These are phyloP conservation scores for Clonostachys rosea DNA, from an alignment of 2,329 filamentous ascomycete genomes.

Conservation along the genomic window DNA sequence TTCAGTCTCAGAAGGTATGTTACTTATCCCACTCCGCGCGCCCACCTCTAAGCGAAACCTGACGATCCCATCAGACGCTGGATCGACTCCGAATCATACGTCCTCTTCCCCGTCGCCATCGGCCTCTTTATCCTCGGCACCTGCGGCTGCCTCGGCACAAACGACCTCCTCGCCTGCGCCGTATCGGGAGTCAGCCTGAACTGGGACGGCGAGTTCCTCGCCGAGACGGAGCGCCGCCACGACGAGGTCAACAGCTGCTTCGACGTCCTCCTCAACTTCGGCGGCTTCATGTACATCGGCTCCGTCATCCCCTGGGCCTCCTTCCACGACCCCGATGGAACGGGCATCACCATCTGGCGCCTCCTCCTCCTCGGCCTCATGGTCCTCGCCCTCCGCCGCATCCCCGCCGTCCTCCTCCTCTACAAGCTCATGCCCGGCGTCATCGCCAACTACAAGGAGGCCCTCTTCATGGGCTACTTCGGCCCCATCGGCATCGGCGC, in stretches of 20 bases:
- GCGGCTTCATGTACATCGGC: conserved; percentile 56
- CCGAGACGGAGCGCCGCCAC: conserved; percentile 48
- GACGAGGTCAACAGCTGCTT: conserved; percentile 57
- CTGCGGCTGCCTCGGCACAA: conserved; percentile 51
- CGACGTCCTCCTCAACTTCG: conserved; percentile 55
- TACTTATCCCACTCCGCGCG: conserved; percentile 7
- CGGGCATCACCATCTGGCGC: conserved; percentile 45
- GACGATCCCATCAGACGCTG: conserved; percentile 22
- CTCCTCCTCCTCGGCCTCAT: conserved; percentile 47
- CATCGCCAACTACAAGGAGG: conserved; percentile 49
- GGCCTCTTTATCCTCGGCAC: conserved; percentile 54
- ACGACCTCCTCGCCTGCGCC: conserved; percentile 58
- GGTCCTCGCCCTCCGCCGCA: conserved; percentile 50
- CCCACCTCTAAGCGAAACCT: not conserved
- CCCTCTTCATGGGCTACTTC: conserved; percentile 62
- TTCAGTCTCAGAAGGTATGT: conserved; percentile 21
- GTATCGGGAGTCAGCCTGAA: conserved; percentile 54
- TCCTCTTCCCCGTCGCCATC: conserved; percentile 45
- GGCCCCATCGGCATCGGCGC: conserved; percentile 68
- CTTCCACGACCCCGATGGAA: conserved; percentile 46
- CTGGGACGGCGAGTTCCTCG: conserved; percentile 56
- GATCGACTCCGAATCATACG: conserved; percentile 51
- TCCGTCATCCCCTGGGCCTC: conserved; percentile 49
- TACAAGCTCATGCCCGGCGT: conserved; percentile 51
- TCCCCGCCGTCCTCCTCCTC: conserved; percentile 46